Evolutionary conservation across 2,329 filamentous ascomycete genomes (phyloP), one percentile per base, ranked within the genome.

Genomic region (Didymella lethalis): DNA sequence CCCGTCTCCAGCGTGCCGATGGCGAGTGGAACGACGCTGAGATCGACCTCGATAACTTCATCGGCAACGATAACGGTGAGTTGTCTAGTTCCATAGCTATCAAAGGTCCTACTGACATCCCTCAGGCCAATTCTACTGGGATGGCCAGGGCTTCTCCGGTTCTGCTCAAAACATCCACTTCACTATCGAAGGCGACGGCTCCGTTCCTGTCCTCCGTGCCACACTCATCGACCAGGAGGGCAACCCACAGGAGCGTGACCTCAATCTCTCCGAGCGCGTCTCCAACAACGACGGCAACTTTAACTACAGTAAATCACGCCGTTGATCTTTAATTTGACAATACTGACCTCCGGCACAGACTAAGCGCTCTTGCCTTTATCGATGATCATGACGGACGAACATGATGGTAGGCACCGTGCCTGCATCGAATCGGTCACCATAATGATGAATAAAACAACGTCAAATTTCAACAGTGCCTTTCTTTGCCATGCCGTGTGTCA

Each of bases 231-330:
- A 80, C 31, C 48, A 71, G 1, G 76, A 83, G 0, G 84, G 84
- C 38, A 75, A 85, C 18, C 52, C 57, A 1, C 57, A 75, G 1
- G 57, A 72, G 7, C 73, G 78, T 36, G 80, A 88, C 64, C 63
- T 88, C 63, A 87, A 88, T 77, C 79, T 88, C 6, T 71, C 80
- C 2, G 84, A 86, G 80, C 77, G 82, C 58, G 79, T 88, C 53
- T 72, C 74, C 58, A 88, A 88, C 74, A 65, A 81, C 20, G 70
- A 84, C 64, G 85, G 86, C 58, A 28, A 66, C 20, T 71, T 71
- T 36, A 43, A 38, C 23, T 71, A 60, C 57, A 61, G 66, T 69
- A 58, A 38, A 59, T 57, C 26, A 11, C 16, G 31, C 36, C 36
- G 18, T 16, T 18, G 20, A n/a, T 20, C 7, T 23, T 18, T 3